Evolutionary conservation across 345 rosid genomes (phyloP).

Genomic region (Salix koriyanagi): DNA sequence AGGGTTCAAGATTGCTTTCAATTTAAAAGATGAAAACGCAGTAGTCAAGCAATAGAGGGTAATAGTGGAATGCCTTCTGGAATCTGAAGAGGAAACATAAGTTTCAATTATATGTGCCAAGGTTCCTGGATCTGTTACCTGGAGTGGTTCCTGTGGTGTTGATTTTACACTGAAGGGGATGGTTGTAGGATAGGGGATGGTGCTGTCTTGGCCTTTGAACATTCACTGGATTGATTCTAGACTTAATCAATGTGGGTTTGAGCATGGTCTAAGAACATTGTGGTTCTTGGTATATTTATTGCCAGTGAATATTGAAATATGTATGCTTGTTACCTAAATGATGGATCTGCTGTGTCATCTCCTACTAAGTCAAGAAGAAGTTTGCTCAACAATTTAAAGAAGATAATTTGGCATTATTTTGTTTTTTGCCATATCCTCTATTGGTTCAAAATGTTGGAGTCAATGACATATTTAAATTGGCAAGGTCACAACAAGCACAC

Average conservation of each 20-base stretch:
- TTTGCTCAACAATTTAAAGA: neutral
- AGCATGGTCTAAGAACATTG: neutral
- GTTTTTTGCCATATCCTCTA: neutral
- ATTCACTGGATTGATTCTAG: neutral
- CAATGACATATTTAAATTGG: neutral
- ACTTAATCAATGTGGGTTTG: neutral
- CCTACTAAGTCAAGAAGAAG: neutral
- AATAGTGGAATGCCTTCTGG: neutral
- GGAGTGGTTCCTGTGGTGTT: neutral
- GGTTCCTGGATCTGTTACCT: neutral
- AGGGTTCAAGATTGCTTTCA: neutral
- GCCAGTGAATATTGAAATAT: neutral
- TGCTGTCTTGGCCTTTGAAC: neutral
- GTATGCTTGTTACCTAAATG: neutral
- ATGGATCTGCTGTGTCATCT: neutral
- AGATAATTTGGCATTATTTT: neutral
- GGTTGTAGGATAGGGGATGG: neutral
- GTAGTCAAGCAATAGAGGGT: neutral
- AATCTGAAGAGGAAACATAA: neutral
- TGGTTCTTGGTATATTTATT: neutral
- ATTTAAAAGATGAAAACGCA: neutral
- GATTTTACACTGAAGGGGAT: neutral
- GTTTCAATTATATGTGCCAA: neutral
- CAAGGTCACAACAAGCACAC: neutral
- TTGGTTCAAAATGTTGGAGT: neutral